Evolutionary conservation across 768 basidiomycete genomes (phyloP).

Genomic region (Strobilomyces echinocephalus): DNA sequence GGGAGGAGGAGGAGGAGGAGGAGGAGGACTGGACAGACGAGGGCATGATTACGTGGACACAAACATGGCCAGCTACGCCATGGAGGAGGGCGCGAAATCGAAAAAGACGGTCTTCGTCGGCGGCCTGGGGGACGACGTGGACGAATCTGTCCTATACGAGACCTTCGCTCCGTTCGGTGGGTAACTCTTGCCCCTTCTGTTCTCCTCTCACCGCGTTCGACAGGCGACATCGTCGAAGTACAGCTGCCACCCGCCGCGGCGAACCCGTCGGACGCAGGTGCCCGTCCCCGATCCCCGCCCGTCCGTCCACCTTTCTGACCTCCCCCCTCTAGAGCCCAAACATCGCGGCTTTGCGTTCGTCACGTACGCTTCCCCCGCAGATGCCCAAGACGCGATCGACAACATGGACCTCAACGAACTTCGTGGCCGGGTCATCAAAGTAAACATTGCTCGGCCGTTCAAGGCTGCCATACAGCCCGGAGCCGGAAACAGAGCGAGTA

Average conservation of each 20-base stretch:
- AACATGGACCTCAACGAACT: conserved; percentile 97
- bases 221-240: conserved; percentile 91
- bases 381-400: conserved; percentile 96
- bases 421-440: conserved; percentile 70
- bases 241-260: conserved; percentile 77
- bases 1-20: conserved; percentile 38
- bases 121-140: conserved; percentile 77
- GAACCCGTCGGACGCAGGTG: conserved; percentile 64
- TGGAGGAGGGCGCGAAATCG: conserved; percentile 81
- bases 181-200: conserved; percentile 14
- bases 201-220: not conserved
- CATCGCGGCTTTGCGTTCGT: conserved; percentile 94
- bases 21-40: conserved; percentile 55
- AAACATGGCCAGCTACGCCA: conserved; percentile 26
- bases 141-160: conserved; percentile 72
- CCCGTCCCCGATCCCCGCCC: not conserved
- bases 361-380: conserved; percentile 71
- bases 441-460: conserved; percentile 80
- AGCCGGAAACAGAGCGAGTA: conserved; percentile 74
- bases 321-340: conserved; percentile 50
- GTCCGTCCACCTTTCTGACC: conserved; percentile 5
- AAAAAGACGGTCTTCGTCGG: conserved; percentile 87
- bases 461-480: conserved; percentile 59
- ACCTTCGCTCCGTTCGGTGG: conserved; percentile 85
- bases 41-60: conserved; percentile 39